Evolutionary conservation across 257 asterid genomes (phyloP), one percentile per base, ranked within the genome.

Genomic region (Solanum stenotomum): DNA sequence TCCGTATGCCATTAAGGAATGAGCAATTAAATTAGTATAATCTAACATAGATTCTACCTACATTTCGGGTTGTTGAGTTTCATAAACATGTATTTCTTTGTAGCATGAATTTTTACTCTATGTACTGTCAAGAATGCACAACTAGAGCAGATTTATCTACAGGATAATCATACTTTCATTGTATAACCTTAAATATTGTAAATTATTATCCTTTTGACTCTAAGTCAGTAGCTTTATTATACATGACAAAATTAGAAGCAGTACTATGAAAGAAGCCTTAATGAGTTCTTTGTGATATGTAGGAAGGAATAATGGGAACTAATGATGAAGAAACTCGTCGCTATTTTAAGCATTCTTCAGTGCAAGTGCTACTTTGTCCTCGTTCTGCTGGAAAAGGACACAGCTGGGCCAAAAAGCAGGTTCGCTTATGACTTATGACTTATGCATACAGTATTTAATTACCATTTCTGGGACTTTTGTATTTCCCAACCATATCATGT

Each of bases 281-380:
- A 82, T 82, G 70, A 82, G 4, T 82, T 87, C 61, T 33, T 68
- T 63, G 22, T 91, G 90, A 86, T 70, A 14, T 92, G 76, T 88
- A 96, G 99, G 97, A 96, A 18, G 99, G 99, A 31, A 90, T 95
- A 74, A 96, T 96, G 99, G 88, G 77, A 88, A 95, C 99, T 78
- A 92, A 91, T 79, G 99, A 96, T 85, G 99, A 96, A 90, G 99
- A 93, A 91, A 96, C 99, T 72, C 96, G 98, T 6, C 95, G 96
- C 85, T 96, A 88, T 89, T 96, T 96, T 92, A 96, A 96, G 95
- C 94, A 94, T 88, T 96, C 98, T 87, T 96, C 98, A 61, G 99
- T 96, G 85, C 96, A 94, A 88, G 97, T 96, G 85, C 90, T 96
- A 61, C 90, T 96, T 82, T 94, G 98, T 89, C 98, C 99, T 35